A percentile compares a stretch with the other conserved stretches of the same genome.
Evolutionary conservation across 108 stramenopile genomes (phyloP).

Genomic region (Nitzschia sp.): DNA sequence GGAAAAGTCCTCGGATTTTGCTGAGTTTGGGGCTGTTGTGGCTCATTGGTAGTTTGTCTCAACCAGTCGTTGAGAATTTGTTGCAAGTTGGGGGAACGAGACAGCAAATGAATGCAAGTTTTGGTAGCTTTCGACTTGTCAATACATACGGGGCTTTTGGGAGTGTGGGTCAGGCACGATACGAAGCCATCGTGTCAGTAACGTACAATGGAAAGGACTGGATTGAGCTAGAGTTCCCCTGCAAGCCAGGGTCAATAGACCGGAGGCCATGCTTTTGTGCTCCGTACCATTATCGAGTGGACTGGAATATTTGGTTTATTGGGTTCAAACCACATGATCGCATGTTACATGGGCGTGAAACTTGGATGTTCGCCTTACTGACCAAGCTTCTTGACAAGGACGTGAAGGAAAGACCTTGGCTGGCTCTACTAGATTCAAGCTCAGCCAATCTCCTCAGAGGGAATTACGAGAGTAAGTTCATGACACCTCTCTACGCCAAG

Average conservation of each 20-base stretch:
- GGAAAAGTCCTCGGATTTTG: constrained; percentile 25
- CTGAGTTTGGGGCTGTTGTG: constrained; percentile 32
- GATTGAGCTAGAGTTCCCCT: constrained; percentile 69
- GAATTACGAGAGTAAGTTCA: constrained; percentile 15
- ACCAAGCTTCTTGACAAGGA: constrained; percentile 29
- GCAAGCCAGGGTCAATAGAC: constrained; percentile 68
- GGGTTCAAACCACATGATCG: constrained; percentile 57
- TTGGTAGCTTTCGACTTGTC: constrained; percentile 58
- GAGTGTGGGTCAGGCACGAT: constrained; percentile 50
- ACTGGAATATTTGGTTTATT: constrained; percentile 81
- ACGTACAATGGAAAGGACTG: constrained; percentile 47
- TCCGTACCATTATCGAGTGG: constrained; percentile 79
- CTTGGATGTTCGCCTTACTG: constrained; percentile 50
- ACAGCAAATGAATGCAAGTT: constrained; percentile 73
- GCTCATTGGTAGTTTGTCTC: constrained; percentile 42
- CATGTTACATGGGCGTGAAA: constrained; percentile 46
- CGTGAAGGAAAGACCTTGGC: constrained; percentile 33
- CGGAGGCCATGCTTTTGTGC: constrained; percentile 73
- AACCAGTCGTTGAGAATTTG: constrained; percentile 59
- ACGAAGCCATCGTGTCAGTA: constrained; percentile 60
- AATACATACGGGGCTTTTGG: constrained; percentile 83
- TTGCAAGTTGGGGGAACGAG: constrained; percentile 34
- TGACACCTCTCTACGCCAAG: constrained; percentile 38
- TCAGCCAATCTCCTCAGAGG: constrained; percentile 13
- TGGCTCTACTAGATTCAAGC: constrained; percentile 34